Base-by-base conservation (phyloP, 352 stramenopile genomes). In the Phytophthora lateralis region DNA sequence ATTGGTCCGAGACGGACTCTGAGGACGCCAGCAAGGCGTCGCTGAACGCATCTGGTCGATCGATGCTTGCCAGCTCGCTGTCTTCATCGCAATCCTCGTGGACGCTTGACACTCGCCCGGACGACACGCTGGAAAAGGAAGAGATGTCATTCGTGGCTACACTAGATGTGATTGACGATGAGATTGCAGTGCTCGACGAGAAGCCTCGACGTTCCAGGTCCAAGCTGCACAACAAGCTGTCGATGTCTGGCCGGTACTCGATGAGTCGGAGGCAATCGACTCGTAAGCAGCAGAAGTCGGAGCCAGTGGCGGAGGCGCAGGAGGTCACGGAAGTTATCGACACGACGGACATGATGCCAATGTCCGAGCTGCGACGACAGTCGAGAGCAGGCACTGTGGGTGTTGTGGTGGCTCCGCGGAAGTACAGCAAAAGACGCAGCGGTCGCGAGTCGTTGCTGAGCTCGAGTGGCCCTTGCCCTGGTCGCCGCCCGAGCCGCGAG, bases 251-350 rank as follows among this genome's bases (percentile, higher is more conserved):
- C 14, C 58, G 47, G 7, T 67, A 57, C 11, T 70, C 49, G 24
- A 69, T 46, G 29, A 56, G 47, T 32, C 45, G 59, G 49, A 63
- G 35, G 39, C 38, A 71, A 14, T 61, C 53, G 45, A 37, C 32
- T n/a, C 45, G 46, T 2, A 66, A 66, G 35, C 61, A 54, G 21
- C 21, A 58, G 15, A 39, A 51, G 30, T 32, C 21, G 15, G 4
- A 38, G 32, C n/a, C 29, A 24, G 27, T 41, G 30, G 7, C 21
- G 1, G 53, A 61, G 11, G 65, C 60, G 35, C 47, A 66, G 14
- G 72, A 77, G 18, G 53, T 83, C 27, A 62, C 69, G 3, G 76
- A 85, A 44, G 74, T 81, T 15, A 81, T 83, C 18, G 76, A 85
- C 48, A 85, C 76, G 24, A 80, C 60, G 29, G 68, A 83, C 18